A percentile compares a stretch with the other conserved stretches of the same genome.
These are phyloP conservation scores for Knoxdaviesia capensis DNA, from an alignment of 2,329 filamentous ascomycete genomes.

Conservation along the genomic window DNA sequence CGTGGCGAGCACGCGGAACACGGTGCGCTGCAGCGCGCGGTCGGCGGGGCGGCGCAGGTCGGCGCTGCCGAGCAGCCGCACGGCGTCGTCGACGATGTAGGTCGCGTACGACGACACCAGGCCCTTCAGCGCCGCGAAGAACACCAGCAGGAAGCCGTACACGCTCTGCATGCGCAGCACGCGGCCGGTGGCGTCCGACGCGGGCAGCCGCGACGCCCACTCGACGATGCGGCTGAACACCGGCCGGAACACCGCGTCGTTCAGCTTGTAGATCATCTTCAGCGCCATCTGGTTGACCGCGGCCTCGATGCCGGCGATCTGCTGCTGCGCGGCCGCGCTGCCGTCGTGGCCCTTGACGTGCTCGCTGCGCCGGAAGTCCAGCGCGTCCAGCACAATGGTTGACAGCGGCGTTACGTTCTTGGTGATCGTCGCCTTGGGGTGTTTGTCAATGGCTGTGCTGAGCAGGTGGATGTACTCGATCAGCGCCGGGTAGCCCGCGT, in stretches of 20 bases:
- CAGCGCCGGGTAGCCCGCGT: slow-evolving; percentile 39
- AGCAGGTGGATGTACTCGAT: slow-evolving; percentile 52
- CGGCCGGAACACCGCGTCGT: slow-evolving; percentile 81
- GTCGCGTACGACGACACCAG: slow-evolving; percentile 85
- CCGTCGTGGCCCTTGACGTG: slow-evolving; percentile 23
- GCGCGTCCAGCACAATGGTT: slow-evolving; percentile 34
- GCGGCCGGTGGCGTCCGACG: slow-evolving; percentile 37
- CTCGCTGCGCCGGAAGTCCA: slow-evolving; percentile 45
- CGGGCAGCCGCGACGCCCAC: slow-evolving; percentile 48
- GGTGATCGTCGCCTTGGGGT: slow-evolving; percentile 58
- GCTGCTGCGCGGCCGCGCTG: slow-evolving; percentile 19
- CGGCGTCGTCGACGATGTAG: slow-evolving; percentile 61
- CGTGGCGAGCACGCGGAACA: slow-evolving; percentile 51
- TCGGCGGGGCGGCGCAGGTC: slow-evolving; percentile 24
- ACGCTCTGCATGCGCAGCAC: slow-evolving; percentile 50
- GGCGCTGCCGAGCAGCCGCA: slow-evolving; percentile 32
- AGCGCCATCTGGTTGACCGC: slow-evolving; percentile 51
- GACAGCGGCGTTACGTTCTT: slow-evolving; percentile 57
- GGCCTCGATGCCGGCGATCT: slow-evolving; percentile 40
- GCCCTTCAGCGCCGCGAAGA: slow-evolving; percentile 76
- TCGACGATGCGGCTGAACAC: slow-evolving; percentile 76
- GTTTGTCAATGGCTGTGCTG: slow-evolving; percentile 50
- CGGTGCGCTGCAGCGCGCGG: slow-evolving; percentile 42
- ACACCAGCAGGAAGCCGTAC: slow-evolving; percentile 59
- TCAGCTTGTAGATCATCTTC: slow-evolving; percentile 91